phyloP scores from a whole-genome alignment of 1,139 yeast species.

The Nakaseomyces glabratus region DNA sequence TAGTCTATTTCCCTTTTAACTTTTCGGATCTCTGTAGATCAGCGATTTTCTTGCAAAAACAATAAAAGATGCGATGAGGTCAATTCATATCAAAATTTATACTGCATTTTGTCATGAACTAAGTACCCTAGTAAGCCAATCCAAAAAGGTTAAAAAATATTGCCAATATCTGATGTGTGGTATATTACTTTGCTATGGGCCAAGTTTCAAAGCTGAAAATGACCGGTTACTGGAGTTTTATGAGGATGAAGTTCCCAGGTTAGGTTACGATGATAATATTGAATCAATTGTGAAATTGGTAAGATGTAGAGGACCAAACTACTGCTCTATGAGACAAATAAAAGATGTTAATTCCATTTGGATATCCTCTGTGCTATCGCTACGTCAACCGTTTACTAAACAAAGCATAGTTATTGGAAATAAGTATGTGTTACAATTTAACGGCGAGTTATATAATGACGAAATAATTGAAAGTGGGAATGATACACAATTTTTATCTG shows the following conservation, averaged over 20 bases:
- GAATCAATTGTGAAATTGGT: conserved; percentile 32
- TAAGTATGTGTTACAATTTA: conserved; percentile 53
- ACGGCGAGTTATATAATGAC: conserved; percentile 75
- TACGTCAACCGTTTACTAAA: conserved; percentile 63
- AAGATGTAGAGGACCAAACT: conserved; percentile 50
- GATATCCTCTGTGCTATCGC: conserved; percentile 61
- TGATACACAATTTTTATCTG: conserved; percentile 42
- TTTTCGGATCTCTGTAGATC: no score
- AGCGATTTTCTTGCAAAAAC: no score
- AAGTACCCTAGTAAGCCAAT: no score
- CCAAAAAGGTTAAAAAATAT: no score
- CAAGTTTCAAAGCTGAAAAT: neutral
- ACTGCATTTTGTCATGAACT: no score
- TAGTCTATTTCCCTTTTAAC: no score
- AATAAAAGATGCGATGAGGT: no score
- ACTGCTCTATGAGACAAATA: conserved; percentile 23
- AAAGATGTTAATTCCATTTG: conserved; percentile 17
- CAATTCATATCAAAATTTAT: no score
- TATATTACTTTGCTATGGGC: conserved; percentile 1
- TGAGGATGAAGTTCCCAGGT: neutral
- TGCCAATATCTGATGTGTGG: conserved; percentile 4
- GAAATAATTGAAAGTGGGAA: conserved; percentile 38
- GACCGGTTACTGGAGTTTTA: neutral
- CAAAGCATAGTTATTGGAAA: conserved; percentile 49
- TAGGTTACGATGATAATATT: no score